Percentiles rank a stretch among this genome's conserved stretches.
phyloP scores from a whole-genome alignment of 305 asterid species.

The Fraxinus platypoda region DNA sequence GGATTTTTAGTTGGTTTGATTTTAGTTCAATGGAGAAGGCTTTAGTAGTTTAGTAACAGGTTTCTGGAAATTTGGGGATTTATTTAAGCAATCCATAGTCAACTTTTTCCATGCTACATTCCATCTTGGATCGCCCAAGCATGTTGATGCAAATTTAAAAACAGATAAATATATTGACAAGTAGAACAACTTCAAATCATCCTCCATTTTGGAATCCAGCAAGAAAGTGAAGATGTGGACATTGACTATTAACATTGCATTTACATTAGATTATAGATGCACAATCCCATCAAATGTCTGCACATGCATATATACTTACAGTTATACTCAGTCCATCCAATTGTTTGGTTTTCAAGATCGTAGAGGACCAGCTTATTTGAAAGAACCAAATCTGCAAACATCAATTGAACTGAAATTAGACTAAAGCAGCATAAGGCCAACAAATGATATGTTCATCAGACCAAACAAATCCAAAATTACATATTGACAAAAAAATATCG shows the following conservation, averaged over 20 bases:
- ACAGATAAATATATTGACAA: neutral
- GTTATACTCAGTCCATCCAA: slow-evolving; percentile 98
- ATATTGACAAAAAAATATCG: slow-evolving; percentile 5
- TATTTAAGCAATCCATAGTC: neutral
- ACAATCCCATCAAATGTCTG: neutral
- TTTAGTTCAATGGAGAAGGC: neutral
- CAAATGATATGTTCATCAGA: neutral
- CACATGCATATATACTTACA: slow-evolving; percentile 51
- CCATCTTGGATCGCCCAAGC: neutral
- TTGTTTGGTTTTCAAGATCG: slow-evolving; percentile 88
- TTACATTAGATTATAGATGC: neutral
- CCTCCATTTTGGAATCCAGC: slow-evolving; percentile 6
- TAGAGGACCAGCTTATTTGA: slow-evolving; percentile 89
- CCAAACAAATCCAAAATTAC: slow-evolving; percentile 10
- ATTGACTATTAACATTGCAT: slow-evolving; percentile 5
- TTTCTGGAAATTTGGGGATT: neutral
- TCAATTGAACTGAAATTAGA: neutral
- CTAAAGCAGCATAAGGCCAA: slow-evolving; percentile 1
- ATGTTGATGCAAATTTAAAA: neutral
- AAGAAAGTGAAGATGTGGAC: slow-evolving; percentile 7
- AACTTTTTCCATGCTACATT: neutral
- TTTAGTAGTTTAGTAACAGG: neutral
- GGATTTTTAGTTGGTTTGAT: neutral
- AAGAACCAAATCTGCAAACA: slow-evolving; percentile 86
- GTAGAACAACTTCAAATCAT: slow-evolving; percentile 1